These are phyloP conservation scores for Penicillium sp. DNA, from an alignment of 2,329 filamentous ascomycete genomes.

Conservation along the genomic window DNA sequence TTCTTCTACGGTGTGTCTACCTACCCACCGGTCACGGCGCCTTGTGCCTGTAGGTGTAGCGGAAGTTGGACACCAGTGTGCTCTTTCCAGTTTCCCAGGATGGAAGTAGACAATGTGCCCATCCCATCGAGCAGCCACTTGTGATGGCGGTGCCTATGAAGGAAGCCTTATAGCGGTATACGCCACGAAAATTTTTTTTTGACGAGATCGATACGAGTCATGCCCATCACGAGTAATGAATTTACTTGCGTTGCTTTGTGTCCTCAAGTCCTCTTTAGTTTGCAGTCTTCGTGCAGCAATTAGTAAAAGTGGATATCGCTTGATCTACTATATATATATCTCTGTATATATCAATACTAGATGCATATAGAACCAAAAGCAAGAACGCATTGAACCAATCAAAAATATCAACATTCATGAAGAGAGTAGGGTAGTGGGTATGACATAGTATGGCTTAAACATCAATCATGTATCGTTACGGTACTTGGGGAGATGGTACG, in stretches of 20 bases:
- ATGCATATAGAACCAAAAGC: neutral
- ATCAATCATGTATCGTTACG: neutral
- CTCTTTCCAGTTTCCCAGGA: neutral
- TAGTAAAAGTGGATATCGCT: neutral
- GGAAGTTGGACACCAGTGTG: neutral
- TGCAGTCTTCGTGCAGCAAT: neutral
- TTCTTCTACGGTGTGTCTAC: too few species aligned
- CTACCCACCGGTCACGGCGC: too few species aligned
- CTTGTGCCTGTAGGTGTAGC: too few species aligned
- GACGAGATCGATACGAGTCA: constrained; percentile 14
- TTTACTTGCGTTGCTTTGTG: neutral
- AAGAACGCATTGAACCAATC: neutral
- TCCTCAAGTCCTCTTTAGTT: neutral
- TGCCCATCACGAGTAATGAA: constrained; percentile 5
- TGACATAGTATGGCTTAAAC: neutral
- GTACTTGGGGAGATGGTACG: neutral
- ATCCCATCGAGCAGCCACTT: neutral
- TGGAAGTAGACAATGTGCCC: neutral
- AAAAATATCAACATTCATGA: neutral
- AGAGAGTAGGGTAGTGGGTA: neutral
- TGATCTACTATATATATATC: neutral
- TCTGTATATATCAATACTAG: neutral
- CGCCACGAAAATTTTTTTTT: neutral
- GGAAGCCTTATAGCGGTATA: neutral
- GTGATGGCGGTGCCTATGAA: neutral